These are phyloP conservation scores for Mrakia blollopis DNA, from an alignment of 768 basidiomycete genomes.

Conservation along the genomic window DNA sequence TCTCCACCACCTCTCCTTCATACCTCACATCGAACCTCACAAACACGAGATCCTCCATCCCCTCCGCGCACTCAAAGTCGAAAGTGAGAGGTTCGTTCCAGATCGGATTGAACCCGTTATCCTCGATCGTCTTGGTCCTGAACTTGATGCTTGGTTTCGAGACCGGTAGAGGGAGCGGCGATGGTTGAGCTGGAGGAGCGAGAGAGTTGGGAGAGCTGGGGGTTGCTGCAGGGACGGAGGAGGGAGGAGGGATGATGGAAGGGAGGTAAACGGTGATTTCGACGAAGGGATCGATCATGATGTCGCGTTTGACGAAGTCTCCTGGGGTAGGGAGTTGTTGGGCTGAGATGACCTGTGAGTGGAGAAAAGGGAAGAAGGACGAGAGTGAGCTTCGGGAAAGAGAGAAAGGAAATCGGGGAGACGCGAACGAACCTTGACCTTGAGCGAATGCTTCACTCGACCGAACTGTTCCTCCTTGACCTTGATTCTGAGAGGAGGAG, in stretches of 20 bases:
- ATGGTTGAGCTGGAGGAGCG: slow-evolving; percentile 29
- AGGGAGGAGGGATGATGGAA: slow-evolving; percentile 30
- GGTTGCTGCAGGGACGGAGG: slow-evolving; percentile 1
- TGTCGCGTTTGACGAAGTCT: slow-evolving; percentile 60
- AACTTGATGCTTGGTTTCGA: slow-evolving; percentile 16
- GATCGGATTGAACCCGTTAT: slow-evolving; percentile 88
- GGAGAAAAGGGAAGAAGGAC: neutral
- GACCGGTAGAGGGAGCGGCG: neutral
- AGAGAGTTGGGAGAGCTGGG: slow-evolving; percentile 18
- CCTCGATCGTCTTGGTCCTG: slow-evolving; percentile 52
- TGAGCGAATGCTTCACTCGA: slow-evolving; percentile 58
- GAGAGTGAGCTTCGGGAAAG: neutral
- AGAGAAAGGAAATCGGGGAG: neutral
- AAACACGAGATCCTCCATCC: slow-evolving; percentile 78
- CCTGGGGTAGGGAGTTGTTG: slow-evolving; percentile 79
- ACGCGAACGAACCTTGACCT: slow-evolving; percentile 54
- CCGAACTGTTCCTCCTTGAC: slow-evolving; percentile 57
- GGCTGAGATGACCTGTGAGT: slow-evolving; percentile 65
- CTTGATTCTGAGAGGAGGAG: slow-evolving; percentile 62
- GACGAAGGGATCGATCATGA: slow-evolving; percentile 65
- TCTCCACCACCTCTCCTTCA: slow-evolving; percentile 52
- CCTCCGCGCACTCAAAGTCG: slow-evolving; percentile 64
- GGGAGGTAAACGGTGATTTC: slow-evolving; percentile 59
- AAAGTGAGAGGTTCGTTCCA: slow-evolving; percentile 70
- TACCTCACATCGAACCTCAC: slow-evolving; percentile 70